Evolutionary conservation across 139 green algal species (phyloP), one percentile per base, ranked within the genome.

Genomic region (Closterium sp.): DNA sequence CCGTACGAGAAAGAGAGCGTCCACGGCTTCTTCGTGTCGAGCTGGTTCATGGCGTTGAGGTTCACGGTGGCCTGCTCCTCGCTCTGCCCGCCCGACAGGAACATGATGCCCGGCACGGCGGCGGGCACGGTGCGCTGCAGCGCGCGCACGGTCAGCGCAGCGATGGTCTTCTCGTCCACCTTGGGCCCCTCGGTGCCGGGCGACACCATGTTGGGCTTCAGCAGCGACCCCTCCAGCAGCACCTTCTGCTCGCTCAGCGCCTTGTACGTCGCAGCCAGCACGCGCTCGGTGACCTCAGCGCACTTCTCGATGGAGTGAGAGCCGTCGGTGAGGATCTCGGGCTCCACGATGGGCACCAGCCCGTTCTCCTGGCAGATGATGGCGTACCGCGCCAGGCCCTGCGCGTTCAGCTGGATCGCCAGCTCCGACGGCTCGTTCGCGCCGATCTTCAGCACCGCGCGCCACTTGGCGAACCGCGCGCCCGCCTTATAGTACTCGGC

Each of bases 271-370:
- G 90, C 92, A 0, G 92, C 92, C 8, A 97, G 33, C 31, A 96
- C 94, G 3, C 66, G 88, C 93, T 96, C 94, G 5, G 91, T 95
- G 9, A 96, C 94, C 89, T 93, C 91, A 0, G 91, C 93, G 90
- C 93, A 96, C 12, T 81, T 92, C 3, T 96, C 93, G 16, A 98
- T 98, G 89, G 91, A 91, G 95, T 99, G 97, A n/a, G 76, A 55
- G 30, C 98, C 98, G 86, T 99, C 97, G 30, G 97, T 98, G 30
- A 99, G 92, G 34, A 99, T 94, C 94, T 99, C 98, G 6, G 98
- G 98, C 95, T 99, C 98, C 33, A 99, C 97, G 81, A 99, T 98
- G 2, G 98, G 98, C 4, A 99, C 97, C 30, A 99, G 90, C 0
- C 96, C 97, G 23, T 94, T 94, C 81, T 92, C 86, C 43, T 99